Evolutionary conservation across 23 red algal genomes (phyloP), one percentile per base, ranked within the genome.

Genomic region (Cyanidiococcus yangmingshanensis): DNA sequence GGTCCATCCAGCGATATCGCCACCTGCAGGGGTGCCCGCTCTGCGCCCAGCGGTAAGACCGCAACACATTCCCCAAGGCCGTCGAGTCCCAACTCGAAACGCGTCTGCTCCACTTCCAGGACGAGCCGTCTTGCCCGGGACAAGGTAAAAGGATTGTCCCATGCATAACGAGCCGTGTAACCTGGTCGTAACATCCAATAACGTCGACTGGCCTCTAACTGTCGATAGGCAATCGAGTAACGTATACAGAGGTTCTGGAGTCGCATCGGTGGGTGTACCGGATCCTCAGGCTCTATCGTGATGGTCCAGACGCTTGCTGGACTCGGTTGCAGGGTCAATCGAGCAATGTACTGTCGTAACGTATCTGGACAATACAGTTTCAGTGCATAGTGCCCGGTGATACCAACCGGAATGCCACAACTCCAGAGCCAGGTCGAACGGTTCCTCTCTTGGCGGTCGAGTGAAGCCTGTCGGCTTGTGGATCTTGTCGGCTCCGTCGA

Each of bases 301-400:
- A 96, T 32, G 0, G 51, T 83, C 0, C 38, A 77, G 16, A 87
- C 87, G 18, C 87, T 76, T 25, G 82, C 87, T 34, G 39, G 68
- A 35, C 81, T 80, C 58, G 75, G 34, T 39, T 85, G 80, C 1
- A 78, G 77, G 12, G 50, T 77, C n/a, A 90, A 77, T 51, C 84
- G 37, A 34, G 92, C 87, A 67, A 96, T 96, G 79, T 96, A 90
- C 58, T 96, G 92, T 51, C 87, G 86, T 57, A 90, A 84, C 37
- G 82, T 85, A 39, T 87, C 89, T 1, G 92, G 92, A 29, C 81
- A 75, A 74, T 90, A 96, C 92, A 96, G 89, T 63, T 96, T 96
- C 37, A 87, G 80, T 12, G 88, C 76, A 2, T 90, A 67, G 41
- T 95, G 85, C 2, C 92, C 92, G 30, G 80, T 74, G 0, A 59